Evolutionary conservation across 192 early-diverging fungal genomes (phyloP).

Genomic region (Polychytrium aggregatum): DNA sequence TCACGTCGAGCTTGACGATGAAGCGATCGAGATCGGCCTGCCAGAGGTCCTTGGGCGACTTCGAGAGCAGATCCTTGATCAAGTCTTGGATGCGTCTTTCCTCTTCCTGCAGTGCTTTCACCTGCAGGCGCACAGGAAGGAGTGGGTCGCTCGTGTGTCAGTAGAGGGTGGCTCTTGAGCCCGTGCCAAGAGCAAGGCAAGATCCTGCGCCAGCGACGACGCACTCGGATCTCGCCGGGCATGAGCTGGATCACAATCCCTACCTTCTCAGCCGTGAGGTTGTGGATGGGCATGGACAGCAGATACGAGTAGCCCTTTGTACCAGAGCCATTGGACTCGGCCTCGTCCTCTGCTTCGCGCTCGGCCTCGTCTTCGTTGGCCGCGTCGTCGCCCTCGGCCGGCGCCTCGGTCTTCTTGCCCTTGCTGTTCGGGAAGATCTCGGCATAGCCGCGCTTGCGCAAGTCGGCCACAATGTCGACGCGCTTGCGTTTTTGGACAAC

Average conservation of each 20-base stretch:
- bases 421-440: conserved; percentile 40
- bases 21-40: no score
- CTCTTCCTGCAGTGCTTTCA: no score
- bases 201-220: no score
- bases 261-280: conserved; percentile 77
- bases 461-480: conserved; percentile 57
- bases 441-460: conserved; percentile 57
- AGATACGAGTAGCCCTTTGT: conserved; percentile 72
- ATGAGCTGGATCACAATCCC: conserved; percentile 63
- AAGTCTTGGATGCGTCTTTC: no score
- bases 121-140: no score
- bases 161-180: no score
- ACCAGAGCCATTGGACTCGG: conserved; percentile 3
- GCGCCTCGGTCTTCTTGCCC: conserved; percentile 3
- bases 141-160: no score
- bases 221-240: conserved; percentile 48
- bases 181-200: no score
- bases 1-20: no score
- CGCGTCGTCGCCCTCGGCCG: conserved; percentile 20
- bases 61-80: no score
- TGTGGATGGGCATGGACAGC: conserved; percentile 81
- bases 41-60: no score
- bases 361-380: conserved; percentile 30
- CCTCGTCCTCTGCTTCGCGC: conserved; percentile 8
- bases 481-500: conserved; percentile 80